Percentiles rank a stretch among this genome's conserved stretches.
Evolutionary conservation across 140 eudicot genomes (phyloP).

Genomic region (Stevia rebaudiana): DNA sequence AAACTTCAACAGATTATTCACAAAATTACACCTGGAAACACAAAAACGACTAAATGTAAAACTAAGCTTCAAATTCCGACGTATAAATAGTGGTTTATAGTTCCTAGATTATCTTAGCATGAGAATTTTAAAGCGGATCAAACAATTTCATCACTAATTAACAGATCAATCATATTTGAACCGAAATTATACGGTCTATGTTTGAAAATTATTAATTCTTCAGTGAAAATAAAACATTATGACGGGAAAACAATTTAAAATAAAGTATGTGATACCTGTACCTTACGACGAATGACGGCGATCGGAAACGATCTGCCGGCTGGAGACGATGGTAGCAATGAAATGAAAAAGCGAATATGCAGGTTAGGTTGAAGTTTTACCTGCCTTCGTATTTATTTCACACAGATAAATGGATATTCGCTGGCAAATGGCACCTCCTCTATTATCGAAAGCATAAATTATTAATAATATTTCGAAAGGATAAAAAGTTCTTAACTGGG

Average conservation of each 20-base stretch:
- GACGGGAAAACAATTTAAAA: background rate
- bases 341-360: conserved; percentile 7
- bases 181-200: background rate
- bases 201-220: background rate
- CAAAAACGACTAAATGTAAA: conserved; percentile 2
- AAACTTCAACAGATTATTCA: background rate
- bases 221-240: background rate
- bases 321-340: background rate
- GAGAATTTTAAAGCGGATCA: background rate
- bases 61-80: background rate
- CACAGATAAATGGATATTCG: no score
- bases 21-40: background rate
- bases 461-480: no score
- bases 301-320: background rate
- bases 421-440: no score
- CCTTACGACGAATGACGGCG: background rate
- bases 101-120: background rate
- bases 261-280: background rate
- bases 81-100: background rate
- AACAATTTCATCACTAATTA: background rate
- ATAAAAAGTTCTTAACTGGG: no score
- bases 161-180: background rate
- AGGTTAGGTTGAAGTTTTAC: conserved; percentile 20
- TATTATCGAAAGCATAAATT: no score
- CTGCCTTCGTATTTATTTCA: background rate